Base-by-base conservation (phyloP, 495 filamentous ascomycete species). In the Aspergillus saccharolyticus region DNA sequence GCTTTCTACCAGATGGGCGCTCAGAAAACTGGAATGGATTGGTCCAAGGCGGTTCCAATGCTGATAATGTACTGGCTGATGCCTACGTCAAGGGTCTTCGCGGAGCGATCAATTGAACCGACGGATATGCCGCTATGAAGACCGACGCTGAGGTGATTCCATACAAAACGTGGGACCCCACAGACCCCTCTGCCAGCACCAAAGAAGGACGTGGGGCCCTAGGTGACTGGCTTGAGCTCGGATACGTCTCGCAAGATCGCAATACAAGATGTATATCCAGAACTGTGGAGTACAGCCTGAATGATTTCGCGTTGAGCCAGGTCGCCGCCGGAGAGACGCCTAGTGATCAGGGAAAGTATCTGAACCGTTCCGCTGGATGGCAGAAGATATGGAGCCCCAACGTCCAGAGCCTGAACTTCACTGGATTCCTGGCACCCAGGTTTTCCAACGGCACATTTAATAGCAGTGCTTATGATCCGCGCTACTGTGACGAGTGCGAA, bases 71-170 rank as follows among this genome's bases (percentile, higher is more conserved):
- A 24, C 54, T 74, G 15, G 71, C 72, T 10, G 68, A 68, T 46
- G 63, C 71, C 19, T 70, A 73, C 55, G 60, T 72, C n/a, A 73
- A 73, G 53, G 64, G 74, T 51, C 78, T 85, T 20, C 76, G 82
- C 15, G 71, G 74, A 1, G 60, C 71, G 17, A 75, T 86, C 45
- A 82, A 84, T 43, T 71, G 73, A 53, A 77, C 72, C 1, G 73
- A 85, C 0, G 80, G 78, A 4, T 76, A 80, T 48, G 68, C 67
- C 16, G 70, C 87, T 0, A 80, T 90, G 24, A 77, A 85, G n/a
- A 85, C 84, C 52, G 85, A 90, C 53, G 87, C 87, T 19, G 86
- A 89, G 66, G 78, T 83, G n/a, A 86, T 88, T 55, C 86, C 86
- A 0, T 81, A 77, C 55, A 81, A 87, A 63, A 89, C 86, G 77